Evolutionary conservation across 2,329 filamentous ascomycete genomes (phyloP).

Genomic region (Penicillium sp.): DNA sequence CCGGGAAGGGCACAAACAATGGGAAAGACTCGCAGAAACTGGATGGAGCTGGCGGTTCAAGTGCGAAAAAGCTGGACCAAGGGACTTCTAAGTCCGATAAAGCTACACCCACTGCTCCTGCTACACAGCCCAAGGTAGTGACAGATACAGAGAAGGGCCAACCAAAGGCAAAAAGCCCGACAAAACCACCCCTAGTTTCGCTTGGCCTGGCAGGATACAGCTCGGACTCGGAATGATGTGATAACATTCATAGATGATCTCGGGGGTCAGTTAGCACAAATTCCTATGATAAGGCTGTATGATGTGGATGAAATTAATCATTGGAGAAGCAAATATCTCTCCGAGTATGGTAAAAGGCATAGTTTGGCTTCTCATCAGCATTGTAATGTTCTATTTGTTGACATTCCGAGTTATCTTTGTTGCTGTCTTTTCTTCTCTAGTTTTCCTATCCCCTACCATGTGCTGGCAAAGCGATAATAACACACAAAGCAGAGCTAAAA

Average conservation of each 20-base stretch:
- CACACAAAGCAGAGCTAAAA: no score
- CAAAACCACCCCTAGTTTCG: not conserved
- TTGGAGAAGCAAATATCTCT: not conserved
- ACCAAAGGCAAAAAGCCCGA: not conserved
- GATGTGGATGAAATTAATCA: not conserved
- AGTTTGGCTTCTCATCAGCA: not conserved
- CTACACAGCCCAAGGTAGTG: not conserved
- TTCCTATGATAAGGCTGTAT: not conserved
- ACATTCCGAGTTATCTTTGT: not conserved
- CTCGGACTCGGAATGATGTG: constrained; percentile 5
- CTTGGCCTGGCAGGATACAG: constrained; percentile 6
- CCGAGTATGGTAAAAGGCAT: not conserved
- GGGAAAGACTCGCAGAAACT: constrained; percentile 11
- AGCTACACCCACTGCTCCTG: not conserved
- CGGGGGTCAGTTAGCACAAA: not conserved
- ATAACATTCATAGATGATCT: not conserved
- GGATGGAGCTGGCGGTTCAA: constrained; percentile 6
- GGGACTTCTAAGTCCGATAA: not conserved
- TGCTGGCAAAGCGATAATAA: no score
- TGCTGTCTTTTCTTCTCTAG: not conserved
- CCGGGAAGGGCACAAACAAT: constrained; percentile 2
- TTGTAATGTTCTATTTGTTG: no score
- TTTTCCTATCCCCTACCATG: no score
- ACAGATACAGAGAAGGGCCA: not conserved
- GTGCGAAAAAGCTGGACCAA: not conserved